These are phyloP conservation scores for Claviceps spartinae DNA, from an alignment of 2,329 filamentous ascomycete species.

Conservation along the genomic window DNA sequence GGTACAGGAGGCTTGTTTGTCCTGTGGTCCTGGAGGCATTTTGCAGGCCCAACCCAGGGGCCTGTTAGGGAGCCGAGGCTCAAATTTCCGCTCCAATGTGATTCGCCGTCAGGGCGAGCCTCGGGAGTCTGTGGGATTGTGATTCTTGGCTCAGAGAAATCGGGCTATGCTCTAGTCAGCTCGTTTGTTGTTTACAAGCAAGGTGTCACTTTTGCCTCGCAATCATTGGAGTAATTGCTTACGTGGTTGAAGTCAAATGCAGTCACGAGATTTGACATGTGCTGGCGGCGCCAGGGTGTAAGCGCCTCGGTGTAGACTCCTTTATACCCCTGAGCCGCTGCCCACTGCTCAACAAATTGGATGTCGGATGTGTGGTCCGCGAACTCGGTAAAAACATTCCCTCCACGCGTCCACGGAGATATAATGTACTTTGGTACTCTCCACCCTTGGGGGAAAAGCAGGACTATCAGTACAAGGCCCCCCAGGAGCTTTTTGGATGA, in stretches of 20 bases:
- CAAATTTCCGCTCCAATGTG: slow-evolving; percentile 7
- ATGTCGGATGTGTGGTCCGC: slow-evolving; percentile 41
- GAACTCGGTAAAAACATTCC: slow-evolving; percentile 38
- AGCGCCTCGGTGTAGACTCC: slow-evolving; percentile 17
- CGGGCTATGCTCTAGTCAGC: slow-evolving; percentile 2
- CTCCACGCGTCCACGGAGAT: slow-evolving; percentile 39
- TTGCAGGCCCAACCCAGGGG: slow-evolving; percentile 9
- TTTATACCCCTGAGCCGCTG: slow-evolving; percentile 16
- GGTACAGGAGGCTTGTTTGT: slow-evolving; percentile 6
- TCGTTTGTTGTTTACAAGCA: no score
- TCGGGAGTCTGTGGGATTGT: slow-evolving; percentile 1
- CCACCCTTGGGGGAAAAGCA: slow-evolving; percentile 15
- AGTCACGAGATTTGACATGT: slow-evolving; percentile 18
- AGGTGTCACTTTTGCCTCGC: neutral
- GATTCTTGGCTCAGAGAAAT: slow-evolving; percentile 6
- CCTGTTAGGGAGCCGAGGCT: slow-evolving; percentile 9
- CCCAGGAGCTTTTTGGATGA: neutral
- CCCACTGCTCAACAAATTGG: slow-evolving; percentile 36
- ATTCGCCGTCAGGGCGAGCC: slow-evolving; percentile 2
- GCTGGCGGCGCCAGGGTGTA: slow-evolving; percentile 14
- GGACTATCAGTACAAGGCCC: neutral
- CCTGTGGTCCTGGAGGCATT: slow-evolving; percentile 7
- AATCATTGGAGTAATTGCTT: neutral
- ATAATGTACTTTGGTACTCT: slow-evolving; percentile 39
- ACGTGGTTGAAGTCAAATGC: slow-evolving; percentile 27